A percentile compares a stretch with the other conserved stretches of the same genome.
phyloP scores from a whole-genome alignment of 371 early-diverging fungal species.

The Entomophthora muscae region DNA sequence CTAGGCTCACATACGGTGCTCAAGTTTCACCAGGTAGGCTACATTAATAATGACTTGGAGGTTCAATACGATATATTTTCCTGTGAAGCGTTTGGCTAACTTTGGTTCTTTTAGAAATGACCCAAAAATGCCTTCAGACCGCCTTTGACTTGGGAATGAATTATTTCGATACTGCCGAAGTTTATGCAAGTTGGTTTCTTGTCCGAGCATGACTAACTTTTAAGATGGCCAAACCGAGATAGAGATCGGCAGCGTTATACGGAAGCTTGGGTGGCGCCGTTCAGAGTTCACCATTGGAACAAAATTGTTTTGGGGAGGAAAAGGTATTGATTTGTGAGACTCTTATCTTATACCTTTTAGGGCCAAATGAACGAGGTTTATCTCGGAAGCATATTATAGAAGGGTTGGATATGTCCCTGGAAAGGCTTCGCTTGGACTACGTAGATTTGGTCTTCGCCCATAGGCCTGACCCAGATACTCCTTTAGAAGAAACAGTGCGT shows the following conservation, averaged over 20 bases:
- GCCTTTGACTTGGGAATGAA: slow-evolving; percentile 63
- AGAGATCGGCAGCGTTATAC: slow-evolving; percentile 58
- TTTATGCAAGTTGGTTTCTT: slow-evolving; percentile 28
- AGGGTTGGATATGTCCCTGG: slow-evolving; percentile 54
- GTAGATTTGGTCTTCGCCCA: slow-evolving; percentile 73
- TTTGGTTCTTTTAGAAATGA: slow-evolving; percentile 23
- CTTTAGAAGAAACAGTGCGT: slow-evolving; percentile 72
- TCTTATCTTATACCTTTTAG: slow-evolving; percentile 6
- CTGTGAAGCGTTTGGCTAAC: too few species aligned
- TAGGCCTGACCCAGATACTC: slow-evolving; percentile 45
- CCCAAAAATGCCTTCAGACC: slow-evolving; percentile 45
- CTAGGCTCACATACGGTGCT: slow-evolving; percentile 43
- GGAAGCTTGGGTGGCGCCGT: slow-evolving; percentile 43
- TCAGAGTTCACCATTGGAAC: slow-evolving; percentile 63
- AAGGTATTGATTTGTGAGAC: slow-evolving; percentile 13
- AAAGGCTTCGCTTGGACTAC: slow-evolving; percentile 55
- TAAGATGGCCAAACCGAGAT: slow-evolving; percentile 54
- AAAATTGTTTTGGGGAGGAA: slow-evolving; percentile 70
- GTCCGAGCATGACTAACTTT: not conserved
- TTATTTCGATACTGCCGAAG: slow-evolving; percentile 69
- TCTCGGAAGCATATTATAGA: slow-evolving; percentile 75
- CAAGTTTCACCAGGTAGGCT: slow-evolving; percentile 12
- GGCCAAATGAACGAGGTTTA: slow-evolving; percentile 66
- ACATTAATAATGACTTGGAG: too few species aligned
- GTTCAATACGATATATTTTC: too few species aligned